A percentile compares a stretch with the other conserved stretches of the same genome.
phyloP scores from a whole-genome alignment of 202 grass and related monocot species.

The Zizania palustris region DNA sequence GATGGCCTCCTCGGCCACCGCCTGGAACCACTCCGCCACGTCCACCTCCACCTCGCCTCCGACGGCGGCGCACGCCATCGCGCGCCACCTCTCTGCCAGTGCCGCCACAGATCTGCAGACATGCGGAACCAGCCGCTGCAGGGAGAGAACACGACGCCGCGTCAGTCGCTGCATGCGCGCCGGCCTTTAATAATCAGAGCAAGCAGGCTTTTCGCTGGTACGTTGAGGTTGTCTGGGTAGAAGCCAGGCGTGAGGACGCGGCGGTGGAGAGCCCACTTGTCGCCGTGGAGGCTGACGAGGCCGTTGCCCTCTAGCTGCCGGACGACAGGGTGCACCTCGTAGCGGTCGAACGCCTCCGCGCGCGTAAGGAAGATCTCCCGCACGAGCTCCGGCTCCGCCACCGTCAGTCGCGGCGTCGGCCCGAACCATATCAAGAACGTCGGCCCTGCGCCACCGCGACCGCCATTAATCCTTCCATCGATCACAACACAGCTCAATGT shows the following conservation, averaged over 20 bases:
- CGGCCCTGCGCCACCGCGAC: constrained; percentile 49
- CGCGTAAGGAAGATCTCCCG: constrained; percentile 70
- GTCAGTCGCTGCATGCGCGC: constrained; percentile 24
- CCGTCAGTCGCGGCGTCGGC: constrained; percentile 72
- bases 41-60: constrained; percentile 80
- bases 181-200: not conserved
- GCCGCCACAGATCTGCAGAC: constrained; percentile 66
- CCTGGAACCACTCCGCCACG: constrained; percentile 80
- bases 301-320: constrained; percentile 88
- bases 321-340: constrained; percentile 81
- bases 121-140: constrained; percentile 73
- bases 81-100: constrained; percentile 58
- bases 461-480: constrained; percentile 1
- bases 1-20: constrained; percentile 77
- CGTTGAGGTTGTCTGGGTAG: constrained; percentile 87
- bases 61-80: constrained; percentile 33
- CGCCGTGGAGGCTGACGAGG: constrained; percentile 73
- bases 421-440: constrained; percentile 89
- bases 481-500: not conserved
- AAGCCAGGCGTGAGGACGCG: constrained; percentile 77
- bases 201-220: not conserved
- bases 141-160: not conserved
- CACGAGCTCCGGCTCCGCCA: constrained; percentile 75
- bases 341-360: constrained; percentile 71
- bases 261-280: constrained; percentile 84